These are phyloP conservation scores for Kodamaea suecica DNA, from an alignment of 1,139 yeast genomes.

Conservation along the genomic window DNA sequence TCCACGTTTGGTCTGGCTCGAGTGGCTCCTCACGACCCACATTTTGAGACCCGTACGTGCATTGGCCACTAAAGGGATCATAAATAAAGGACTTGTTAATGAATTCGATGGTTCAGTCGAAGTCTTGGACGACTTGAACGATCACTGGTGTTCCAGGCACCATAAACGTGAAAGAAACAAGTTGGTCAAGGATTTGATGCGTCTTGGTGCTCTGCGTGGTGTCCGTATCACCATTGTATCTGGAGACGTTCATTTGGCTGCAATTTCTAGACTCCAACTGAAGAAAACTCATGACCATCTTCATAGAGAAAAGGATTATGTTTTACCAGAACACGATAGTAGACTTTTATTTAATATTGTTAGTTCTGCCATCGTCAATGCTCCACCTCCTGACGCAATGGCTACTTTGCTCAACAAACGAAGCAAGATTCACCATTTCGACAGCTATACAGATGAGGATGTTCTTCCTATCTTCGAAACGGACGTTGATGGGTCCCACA, in stretches of 20 bases:
- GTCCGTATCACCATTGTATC: slow-evolving; percentile 79
- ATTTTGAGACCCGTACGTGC: slow-evolving; percentile 62
- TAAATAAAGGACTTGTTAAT: slow-evolving; percentile 71
- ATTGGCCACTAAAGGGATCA: slow-evolving; percentile 65
- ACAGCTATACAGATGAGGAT: slow-evolving; percentile 68
- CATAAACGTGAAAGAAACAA: slow-evolving; percentile 77
- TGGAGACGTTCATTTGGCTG: slow-evolving; percentile 92
- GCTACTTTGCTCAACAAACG: slow-evolving; percentile 66
- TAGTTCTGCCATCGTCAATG: slow-evolving; percentile 84
- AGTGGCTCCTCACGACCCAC: slow-evolving; percentile 62
- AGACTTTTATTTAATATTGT: slow-evolving; percentile 78
- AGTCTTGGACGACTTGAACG: slow-evolving; percentile 86
- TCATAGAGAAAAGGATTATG: slow-evolving; percentile 31
- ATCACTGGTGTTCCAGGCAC: slow-evolving; percentile 90
- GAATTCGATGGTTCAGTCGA: slow-evolving; percentile 91
- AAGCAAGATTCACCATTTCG: slow-evolving; percentile 66
- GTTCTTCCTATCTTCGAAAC: slow-evolving; percentile 65
- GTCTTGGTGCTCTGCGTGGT: slow-evolving; percentile 59
- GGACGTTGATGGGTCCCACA: slow-evolving; percentile 56
- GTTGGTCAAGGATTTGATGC: slow-evolving; percentile 54
- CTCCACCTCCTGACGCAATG: slow-evolving; percentile 90
- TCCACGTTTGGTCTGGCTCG: slow-evolving; percentile 90
- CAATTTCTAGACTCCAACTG: slow-evolving; percentile 73
- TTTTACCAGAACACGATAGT: slow-evolving; percentile 66
- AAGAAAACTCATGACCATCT: slow-evolving; percentile 49